Evolutionary conservation across 768 basidiomycete genomes (phyloP), one percentile per base, ranked within the genome.

Genomic region (Leucocoprinus birnbaumii): DNA sequence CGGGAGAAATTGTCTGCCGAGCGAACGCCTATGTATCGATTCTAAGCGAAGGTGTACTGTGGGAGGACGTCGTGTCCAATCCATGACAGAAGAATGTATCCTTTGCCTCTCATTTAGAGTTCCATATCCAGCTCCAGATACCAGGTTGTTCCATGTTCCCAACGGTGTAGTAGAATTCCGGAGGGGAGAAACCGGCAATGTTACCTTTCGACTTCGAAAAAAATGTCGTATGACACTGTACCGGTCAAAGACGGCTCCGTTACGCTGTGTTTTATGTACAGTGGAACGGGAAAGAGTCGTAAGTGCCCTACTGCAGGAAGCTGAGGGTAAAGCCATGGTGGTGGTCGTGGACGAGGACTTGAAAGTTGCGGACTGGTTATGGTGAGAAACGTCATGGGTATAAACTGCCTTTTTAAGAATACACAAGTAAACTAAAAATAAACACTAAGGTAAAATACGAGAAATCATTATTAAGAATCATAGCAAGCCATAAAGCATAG

Each of bases 201-300:
- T 48, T 45, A 59, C 57, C 38, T 61, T 71, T 64, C 74, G 72
- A 49, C 67, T 67, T 43, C 62, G 71, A 58, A 87, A 87, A 68
- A 86, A 87, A 50, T 66, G 71, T 43, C 84, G 72, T 52, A 87
- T 86, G 48, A 73, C 65, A 38, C 63, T 74, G 66, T 87, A 87
- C 48, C 86, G 81, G 65, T 85, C 83, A 49, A 83, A 51, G 26
- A 48, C 52, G 1, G 54, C 54, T 9, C 27, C 26, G 21, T 43
- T 49, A 25, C 21, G 2, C 14, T 34, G 54, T 0, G 37, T 13
- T 11, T 3, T 18, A 24, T 25, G 53, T 24, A 19, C 6, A 1
- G 45, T 14, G 2, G 47, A n/a, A 3, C 46, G 26, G 8, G 40
- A 35, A 11, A 55, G 3, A 3, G 40, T 16, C 22, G 54, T 47